Conservation (phyloP, 2,329 filamentous ascomycete genomes). For the Purpureocillium lavendulum region DNA sequence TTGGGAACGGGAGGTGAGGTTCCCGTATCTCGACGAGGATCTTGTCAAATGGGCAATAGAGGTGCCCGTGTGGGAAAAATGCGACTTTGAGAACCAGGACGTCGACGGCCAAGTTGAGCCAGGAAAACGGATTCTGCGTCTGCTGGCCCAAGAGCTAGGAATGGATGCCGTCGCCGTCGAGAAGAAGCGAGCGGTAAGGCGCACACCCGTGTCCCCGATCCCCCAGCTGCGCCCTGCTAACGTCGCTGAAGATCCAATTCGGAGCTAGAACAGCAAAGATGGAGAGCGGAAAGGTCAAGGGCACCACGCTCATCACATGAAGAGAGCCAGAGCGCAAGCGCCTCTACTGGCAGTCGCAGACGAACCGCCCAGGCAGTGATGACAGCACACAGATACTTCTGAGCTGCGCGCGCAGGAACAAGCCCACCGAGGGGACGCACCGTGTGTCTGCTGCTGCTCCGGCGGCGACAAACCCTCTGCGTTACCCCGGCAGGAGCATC, state of each 20-base stretch:
- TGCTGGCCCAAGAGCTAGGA: conserved; percentile 66
- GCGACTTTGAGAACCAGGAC: conserved; percentile 60
- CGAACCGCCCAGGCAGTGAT: conserved; percentile 51
- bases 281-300: conserved; percentile 60
- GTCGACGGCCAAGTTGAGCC: conserved; percentile 49
- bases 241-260: conserved; percentile 61
- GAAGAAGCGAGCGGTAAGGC: conserved; percentile 53
- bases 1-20: conserved; percentile 82
- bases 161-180: conserved; percentile 68
- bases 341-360: not conserved
- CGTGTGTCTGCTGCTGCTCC: conserved; percentile 38
- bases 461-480: conserved; percentile 28
- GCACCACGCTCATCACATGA: conserved; percentile 49
- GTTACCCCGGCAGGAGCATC: conserved; percentile 9
- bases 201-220: not conserved
- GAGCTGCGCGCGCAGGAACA: conserved; percentile 36
- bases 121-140: conserved; percentile 71
- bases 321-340: not conserved
- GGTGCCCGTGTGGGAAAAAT: conserved; percentile 74
- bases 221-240: not conserved
- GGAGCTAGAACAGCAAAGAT: conserved; percentile 78
- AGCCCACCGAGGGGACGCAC: conserved; percentile 11
- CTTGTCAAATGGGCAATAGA: conserved; percentile 75
- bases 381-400: conserved; percentile 68
- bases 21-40: conserved; percentile 83